Evolutionary conservation across 768 basidiomycete species (phyloP).

Genomic region (Lyophyllum shimeji): DNA sequence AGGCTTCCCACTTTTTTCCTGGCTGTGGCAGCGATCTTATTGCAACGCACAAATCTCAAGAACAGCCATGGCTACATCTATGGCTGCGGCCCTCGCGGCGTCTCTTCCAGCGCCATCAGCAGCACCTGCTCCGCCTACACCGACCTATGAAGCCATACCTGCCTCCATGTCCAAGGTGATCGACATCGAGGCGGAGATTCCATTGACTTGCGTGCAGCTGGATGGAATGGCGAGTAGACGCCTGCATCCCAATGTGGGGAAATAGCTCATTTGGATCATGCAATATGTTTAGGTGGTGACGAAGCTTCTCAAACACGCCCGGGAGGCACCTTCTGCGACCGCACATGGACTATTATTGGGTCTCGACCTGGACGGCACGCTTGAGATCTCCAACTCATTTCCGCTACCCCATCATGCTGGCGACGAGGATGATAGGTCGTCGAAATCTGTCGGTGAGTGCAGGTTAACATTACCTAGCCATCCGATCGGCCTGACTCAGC

Average conservation of each 20-base stretch:
- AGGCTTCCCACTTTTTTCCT: constrained; percentile 22
- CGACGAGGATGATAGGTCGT: constrained; percentile 83
- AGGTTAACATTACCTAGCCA: not conserved
- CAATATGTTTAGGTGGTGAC: constrained; percentile 67
- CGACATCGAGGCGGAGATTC: constrained; percentile 90
- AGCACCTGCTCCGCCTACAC: constrained; percentile 58
- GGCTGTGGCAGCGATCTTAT: not conserved
- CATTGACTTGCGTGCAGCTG: constrained; percentile 75
- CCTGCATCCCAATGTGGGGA: not conserved
- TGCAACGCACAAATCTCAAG: not conserved
- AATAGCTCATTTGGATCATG: not conserved
- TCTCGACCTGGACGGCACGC: constrained; percentile 85
- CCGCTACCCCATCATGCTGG: constrained; percentile 70
- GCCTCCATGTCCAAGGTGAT: constrained; percentile 91
- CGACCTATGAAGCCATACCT: constrained; percentile 84
- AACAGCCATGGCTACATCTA: constrained; percentile 68
- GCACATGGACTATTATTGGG: constrained; percentile 87
- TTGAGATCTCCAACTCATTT: constrained; percentile 92
- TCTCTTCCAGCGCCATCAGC: constrained; percentile 68
- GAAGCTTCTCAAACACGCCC: constrained; percentile 92
- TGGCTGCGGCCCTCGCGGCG: constrained; percentile 92
- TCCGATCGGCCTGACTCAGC: not conserved
- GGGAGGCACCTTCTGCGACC: constrained; percentile 70
- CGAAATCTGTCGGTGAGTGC: constrained; percentile 68
- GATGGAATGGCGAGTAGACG: constrained; percentile 73